Base-by-base conservation (phyloP, 1,139 yeast species). In the Blastobotrys malaysiensis region DNA sequence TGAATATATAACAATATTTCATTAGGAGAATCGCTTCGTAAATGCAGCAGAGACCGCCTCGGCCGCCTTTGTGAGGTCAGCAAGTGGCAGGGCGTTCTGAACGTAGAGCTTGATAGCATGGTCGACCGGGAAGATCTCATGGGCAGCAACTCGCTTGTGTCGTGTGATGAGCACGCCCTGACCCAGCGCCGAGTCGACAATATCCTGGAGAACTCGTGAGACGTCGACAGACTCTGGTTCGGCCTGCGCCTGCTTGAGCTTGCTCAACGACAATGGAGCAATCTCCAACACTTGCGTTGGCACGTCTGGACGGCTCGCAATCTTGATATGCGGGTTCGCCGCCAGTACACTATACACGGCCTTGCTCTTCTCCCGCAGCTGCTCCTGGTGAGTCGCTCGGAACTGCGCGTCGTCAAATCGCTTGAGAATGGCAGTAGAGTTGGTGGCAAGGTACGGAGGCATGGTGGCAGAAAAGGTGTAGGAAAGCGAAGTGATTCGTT, bases 401-500 rank as follows among this genome's bases (percentile, higher is more conserved):
- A 55, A 61, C 46, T 21, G 18, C 19, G 44, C 52, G 43, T 52
- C 53, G 49, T 49, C 61, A 83, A 72, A 48, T 9, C 16, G 26
- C 14, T 36, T 31, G 50, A 90, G 74, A 2, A 84, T 84, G 52
- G 79, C 79, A 1, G 88, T 79, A 0, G 85, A 81, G n/a, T 84
- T 84, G 56, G 78, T 80, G 1, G 96, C 96, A 50, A 90, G 80
- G 70, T 87, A 91, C 16, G 98, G 95, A 13, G 99, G 98, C 68
- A 93, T 80, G 2, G 97, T 82, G 9, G 99, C 99, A 67, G 96
- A 86, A 68, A 89, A 93, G 57, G 95, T 95, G 67, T 89, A 93
- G 2, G 97, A 97, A 62, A 80, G 77, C 9, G 96, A 88, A 31
- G 90, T 88, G 65, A 91, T 86, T 67, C 95, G 83, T 77, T 95